Conservation (phyloP, 768 basidiomycete genomes). For the Termitomyces sp. region DNA sequence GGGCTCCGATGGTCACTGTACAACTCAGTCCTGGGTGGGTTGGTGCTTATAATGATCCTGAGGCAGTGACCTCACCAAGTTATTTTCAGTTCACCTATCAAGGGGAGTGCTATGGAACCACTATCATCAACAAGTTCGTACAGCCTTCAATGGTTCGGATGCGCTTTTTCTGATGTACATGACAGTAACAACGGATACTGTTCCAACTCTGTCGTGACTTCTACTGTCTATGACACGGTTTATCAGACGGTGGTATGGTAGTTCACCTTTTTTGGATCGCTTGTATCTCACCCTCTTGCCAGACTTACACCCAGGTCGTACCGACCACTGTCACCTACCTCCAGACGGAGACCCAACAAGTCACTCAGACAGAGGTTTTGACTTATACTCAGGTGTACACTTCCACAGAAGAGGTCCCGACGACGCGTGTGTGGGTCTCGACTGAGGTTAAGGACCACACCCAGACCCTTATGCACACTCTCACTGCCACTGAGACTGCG, state of each 20-base stretch:
- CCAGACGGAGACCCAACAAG: slow-evolving; percentile 31
- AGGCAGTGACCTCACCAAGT: slow-evolving; percentile 2
- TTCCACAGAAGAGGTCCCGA: slow-evolving; percentile 54
- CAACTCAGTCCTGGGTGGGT: slow-evolving; percentile 57
- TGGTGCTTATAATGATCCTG: not conserved
- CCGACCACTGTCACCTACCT: slow-evolving; percentile 44
- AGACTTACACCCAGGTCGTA: slow-evolving; percentile 29
- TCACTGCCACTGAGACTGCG: slow-evolving; percentile 62
- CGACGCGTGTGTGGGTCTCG: slow-evolving; percentile 65
- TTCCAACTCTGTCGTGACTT: slow-evolving; percentile 33
- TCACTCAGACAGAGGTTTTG: slow-evolving; percentile 39
- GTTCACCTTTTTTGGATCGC: not conserved
- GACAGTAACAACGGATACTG: slow-evolving; percentile 22
- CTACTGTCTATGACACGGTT: slow-evolving; percentile 34
- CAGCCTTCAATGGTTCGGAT: not conserved
- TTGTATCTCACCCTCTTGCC: slow-evolving; percentile 7
- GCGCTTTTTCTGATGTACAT: slow-evolving; percentile 12
- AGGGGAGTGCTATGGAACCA: slow-evolving; percentile 62
- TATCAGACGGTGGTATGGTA: slow-evolving; percentile 25
- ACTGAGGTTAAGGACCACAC: slow-evolving; percentile 64
- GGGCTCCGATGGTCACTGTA: slow-evolving; percentile 53
- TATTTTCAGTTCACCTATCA: slow-evolving; percentile 34
- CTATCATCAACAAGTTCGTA: slow-evolving; percentile 45
- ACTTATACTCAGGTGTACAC: slow-evolving; percentile 49
- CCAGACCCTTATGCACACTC: slow-evolving; percentile 52